phyloP scores from a whole-genome alignment of 176 grass and related monocot species.

The Lolium perenne region DNA sequence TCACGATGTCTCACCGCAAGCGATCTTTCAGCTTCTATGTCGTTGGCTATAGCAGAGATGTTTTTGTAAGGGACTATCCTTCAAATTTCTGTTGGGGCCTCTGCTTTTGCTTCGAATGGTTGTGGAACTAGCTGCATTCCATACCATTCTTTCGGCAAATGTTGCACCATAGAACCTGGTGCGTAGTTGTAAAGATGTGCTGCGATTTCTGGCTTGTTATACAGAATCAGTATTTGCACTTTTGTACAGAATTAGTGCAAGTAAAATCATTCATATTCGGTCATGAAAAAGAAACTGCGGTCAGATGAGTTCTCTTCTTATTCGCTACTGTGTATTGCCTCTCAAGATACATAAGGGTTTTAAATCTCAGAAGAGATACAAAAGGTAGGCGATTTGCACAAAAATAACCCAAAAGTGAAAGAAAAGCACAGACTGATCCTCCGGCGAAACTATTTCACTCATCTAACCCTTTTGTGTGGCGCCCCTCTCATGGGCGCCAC shows the following conservation, averaged over 20 bases:
- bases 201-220: neutral
- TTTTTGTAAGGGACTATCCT: constrained; percentile 87
- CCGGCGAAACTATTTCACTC: too few relatives aligned
- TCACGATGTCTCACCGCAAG: constrained; percentile 69
- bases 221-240: neutral
- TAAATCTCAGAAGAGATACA: too few relatives aligned
- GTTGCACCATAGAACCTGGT: neutral
- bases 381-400: too few relatives aligned
- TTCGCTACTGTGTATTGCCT: too few relatives aligned
- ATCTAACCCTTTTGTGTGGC: too few relatives aligned
- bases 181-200: neutral
- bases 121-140: constrained; percentile 39
- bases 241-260: constrained; percentile 6
- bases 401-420: too few relatives aligned
- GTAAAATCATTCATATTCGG: neutral
- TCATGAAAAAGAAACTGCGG: too few relatives aligned
- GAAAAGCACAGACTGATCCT: too few relatives aligned
- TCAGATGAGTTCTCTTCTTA: too few relatives aligned
- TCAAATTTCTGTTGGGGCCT: constrained; percentile 83
- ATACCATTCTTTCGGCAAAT: neutral
- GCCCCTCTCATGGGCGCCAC: too few relatives aligned
- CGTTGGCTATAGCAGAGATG: constrained; percentile 68
- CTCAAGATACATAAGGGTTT: too few relatives aligned
- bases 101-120: constrained; percentile 91
- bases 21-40: constrained; percentile 82